These are phyloP conservation scores for Solanum microdontum DNA, from an alignment of 257 asterid species.

Conservation along the genomic window DNA sequence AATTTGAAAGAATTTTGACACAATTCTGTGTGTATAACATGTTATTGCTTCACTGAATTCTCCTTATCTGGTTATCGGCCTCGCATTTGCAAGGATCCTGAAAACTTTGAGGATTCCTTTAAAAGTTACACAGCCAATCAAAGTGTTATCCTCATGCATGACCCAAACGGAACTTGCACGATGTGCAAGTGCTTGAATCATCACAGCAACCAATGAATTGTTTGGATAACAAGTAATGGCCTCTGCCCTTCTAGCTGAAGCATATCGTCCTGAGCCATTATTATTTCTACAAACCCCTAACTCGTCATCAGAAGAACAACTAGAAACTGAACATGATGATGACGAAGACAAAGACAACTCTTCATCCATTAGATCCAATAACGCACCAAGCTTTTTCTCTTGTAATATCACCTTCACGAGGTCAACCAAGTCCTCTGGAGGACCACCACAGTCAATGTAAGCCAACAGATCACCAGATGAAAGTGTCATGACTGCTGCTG, in stretches of 20 bases:
- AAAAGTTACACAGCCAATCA: slow-evolving; percentile 57
- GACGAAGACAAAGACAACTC: slow-evolving; percentile 1
- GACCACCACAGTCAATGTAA: slow-evolving; percentile 58
- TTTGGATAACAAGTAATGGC: slow-evolving; percentile 46
- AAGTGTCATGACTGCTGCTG: slow-evolving; percentile 48
- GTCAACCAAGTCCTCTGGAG: slow-evolving; percentile 53
- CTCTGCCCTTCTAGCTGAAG: slow-evolving; percentile 46
- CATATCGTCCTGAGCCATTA: slow-evolving; percentile 19
- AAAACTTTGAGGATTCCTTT: slow-evolving; percentile 51
- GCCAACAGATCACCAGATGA: slow-evolving; percentile 67
- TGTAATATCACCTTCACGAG: slow-evolving; percentile 44
- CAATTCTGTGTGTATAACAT: neutral
- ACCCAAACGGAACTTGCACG: slow-evolving; percentile 71
- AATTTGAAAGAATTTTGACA: neutral
- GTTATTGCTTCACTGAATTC: slow-evolving; percentile 1
- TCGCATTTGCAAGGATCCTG: slow-evolving; percentile 10
- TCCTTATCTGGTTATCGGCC: slow-evolving; percentile 3
- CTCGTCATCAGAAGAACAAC: slow-evolving; percentile 63
- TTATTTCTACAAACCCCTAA: slow-evolving; percentile 5
- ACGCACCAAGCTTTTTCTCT: slow-evolving; percentile 35
- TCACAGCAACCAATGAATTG: slow-evolving; percentile 68
- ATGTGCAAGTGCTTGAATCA: slow-evolving; percentile 71
- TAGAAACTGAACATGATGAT: slow-evolving; percentile 20
- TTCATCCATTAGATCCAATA: slow-evolving; percentile 54
- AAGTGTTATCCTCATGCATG: slow-evolving; percentile 44